Percentiles rank a stretch among this genome's conserved stretches.
These are phyloP conservation scores for Tuber brumale DNA, from an alignment of 495 filamentous ascomycete species.

Conservation along the genomic window DNA sequence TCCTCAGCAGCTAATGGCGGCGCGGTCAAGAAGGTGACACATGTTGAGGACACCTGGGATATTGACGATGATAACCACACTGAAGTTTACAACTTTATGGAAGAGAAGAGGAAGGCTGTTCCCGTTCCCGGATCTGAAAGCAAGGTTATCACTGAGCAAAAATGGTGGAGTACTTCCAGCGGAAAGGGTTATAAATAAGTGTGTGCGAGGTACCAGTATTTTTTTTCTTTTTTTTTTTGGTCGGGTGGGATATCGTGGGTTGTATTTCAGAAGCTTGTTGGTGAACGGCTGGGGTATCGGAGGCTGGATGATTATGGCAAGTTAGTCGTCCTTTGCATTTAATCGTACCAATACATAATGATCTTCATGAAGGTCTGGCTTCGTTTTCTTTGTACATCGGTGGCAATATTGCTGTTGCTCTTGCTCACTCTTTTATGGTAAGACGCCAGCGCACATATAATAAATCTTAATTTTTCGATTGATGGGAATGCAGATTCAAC, in stretches of 20 bases:
- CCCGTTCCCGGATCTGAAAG: conserved; percentile 20
- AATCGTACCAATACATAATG: not conserved
- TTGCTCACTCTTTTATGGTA: not conserved
- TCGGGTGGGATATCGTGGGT: not conserved
- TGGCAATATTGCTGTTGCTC: not conserved
- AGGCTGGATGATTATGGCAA: not conserved
- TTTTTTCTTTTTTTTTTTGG: not conserved
- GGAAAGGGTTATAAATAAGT: conserved; percentile 29
- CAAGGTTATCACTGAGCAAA: conserved; percentile 19
- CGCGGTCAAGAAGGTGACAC: conserved; percentile 16
- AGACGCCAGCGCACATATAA: not conserved
- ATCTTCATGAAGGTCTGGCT: not conserved
- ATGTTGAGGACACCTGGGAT: conserved; percentile 28
- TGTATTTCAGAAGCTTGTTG: not conserved
- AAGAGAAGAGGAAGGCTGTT: conserved; percentile 23
- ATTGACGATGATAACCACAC: conserved; percentile 33
- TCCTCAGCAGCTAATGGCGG: conserved; percentile 21
- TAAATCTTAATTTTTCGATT: not conserved
- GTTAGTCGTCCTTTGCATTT: not conserved
- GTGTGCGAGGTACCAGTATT: not conserved
- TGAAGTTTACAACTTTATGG: conserved; percentile 29
- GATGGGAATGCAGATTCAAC: not conserved
- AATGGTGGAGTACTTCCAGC: conserved; percentile 25
- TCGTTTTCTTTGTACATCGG: not conserved
- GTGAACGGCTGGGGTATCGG: not conserved